Evolutionary conservation across 2,329 filamentous ascomycete genomes (phyloP), one percentile per base, ranked within the genome.

Genomic region (Fusarium xylarioides): DNA sequence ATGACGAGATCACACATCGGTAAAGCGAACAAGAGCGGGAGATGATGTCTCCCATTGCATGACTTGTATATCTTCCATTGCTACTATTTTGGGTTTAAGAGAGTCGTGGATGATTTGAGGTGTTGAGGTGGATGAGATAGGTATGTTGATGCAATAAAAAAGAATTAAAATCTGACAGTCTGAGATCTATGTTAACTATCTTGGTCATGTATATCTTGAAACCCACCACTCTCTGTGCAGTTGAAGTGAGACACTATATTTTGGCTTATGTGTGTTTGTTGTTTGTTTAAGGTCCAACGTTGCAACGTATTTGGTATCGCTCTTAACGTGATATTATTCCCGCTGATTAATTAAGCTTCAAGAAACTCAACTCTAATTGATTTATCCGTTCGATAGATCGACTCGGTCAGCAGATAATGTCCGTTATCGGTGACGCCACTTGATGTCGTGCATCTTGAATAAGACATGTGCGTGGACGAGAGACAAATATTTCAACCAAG

Each of bases 371-470:
- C 50, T 42, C 26, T 42, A 54, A 38, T 54, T 5, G 26, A 54
- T 19, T 54, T 54, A 42, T n/a, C 35, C 50, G 35, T 18, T 40
- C 19, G 15, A 55, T 55, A 37, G 42, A 35, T 58, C 23, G 64
- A 47, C 37, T 47, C 21, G 14, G 28, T 46, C 35, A 21, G 52
- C 47, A 47, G 46, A 49, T 65, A 35, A 47, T 37, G 67, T 58
- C 71, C 67, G 71, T 71, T 74, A 74, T 74, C 67, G 71, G 71
- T 68, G 52, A 65, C 58, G 58, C 71, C 67, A 73, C 46, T 69
- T 53, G 40, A 69, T 68, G 71, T 57, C 30, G 55, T 57, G 71
- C 63, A 72, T 72, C 15, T 11, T 37, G 26, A 43, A 40, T 21
- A 53, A 47, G 23, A 38, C 56, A 73, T 59, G 50, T 49, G 59